Evolutionary conservation across 192 early-diverging fungal species (phyloP), one percentile per base, ranked within the genome.

Genomic region (Diversispora epigaea): DNA sequence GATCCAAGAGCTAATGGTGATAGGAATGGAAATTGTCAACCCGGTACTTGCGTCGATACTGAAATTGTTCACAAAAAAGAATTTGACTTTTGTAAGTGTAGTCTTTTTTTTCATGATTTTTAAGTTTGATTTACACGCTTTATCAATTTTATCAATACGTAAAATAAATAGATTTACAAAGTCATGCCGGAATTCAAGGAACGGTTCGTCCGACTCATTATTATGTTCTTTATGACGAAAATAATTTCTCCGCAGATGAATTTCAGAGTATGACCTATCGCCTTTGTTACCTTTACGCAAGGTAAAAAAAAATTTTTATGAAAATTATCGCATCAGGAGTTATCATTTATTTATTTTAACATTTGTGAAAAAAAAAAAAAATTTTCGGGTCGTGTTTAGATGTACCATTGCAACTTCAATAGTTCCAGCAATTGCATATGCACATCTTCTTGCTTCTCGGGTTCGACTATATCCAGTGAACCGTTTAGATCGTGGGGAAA

Each of bases 191-290:
- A 25, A 83, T 97, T 60, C 96, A 96, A 78, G 96, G 96, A 55
- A 96, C 94, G 0, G 93, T 93, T 45, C 90, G 94, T 55, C 93
- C 96, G 0, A 93, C 93, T 0, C 90, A 94, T 81, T 97, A 97
- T 87, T 89, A 90, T 65, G 93, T 96, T 11, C 79, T 97, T 55
- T 79, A 89, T 72, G 93, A 97, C 73, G 93, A 95, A 54, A 91
- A 93, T 78, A 72, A 82, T 7, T 93, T 94, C 56, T 82, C 86
- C 7, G 76, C 89, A 7, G 92, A 97, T 68, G 82, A 80, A 49
- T 78, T 97, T 21, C 93, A 95, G 78, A 80, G 87, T 73, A 81
- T 97, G 44, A 96, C 95, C 0, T 96, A 93, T 80, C 81, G 88
- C 3, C 83, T 96, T 43, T 94, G 94, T 81, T 94, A 93, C 72